Conservation (phyloP, 768 basidiomycete genomes). For the Xerocomellus amylosporus region DNA sequence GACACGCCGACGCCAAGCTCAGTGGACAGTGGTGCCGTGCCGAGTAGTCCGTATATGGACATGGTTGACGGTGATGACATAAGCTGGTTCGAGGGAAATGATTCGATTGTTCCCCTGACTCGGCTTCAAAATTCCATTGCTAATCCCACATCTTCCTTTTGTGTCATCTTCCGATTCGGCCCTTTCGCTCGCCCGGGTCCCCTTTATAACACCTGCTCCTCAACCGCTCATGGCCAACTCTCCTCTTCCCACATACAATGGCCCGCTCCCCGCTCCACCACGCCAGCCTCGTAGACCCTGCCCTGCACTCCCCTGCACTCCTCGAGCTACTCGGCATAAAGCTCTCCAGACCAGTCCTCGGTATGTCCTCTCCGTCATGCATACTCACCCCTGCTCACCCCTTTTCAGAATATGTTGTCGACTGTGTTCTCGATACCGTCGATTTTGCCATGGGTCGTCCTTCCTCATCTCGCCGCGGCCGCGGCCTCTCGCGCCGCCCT, state of each 20-base stretch:
- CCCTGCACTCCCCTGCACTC: constrained; percentile 61
- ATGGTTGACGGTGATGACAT: background rate
- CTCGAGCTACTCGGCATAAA: constrained; percentile 68
- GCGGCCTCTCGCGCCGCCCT: constrained; percentile 43
- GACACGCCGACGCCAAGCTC: no score
- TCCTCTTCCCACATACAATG: constrained; percentile 12
- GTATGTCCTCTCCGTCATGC: constrained; percentile 40
- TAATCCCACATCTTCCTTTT: constrained; percentile 32
- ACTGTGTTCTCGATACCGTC: constrained; percentile 67
- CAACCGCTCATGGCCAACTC: constrained; percentile 9
- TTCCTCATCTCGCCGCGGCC: constrained; percentile 52
- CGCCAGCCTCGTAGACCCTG: constrained; percentile 59
- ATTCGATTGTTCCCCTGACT: constrained; percentile 16
- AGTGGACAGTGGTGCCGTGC: background rate
- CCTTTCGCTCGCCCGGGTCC: constrained; percentile 26
- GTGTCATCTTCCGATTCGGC: constrained; percentile 35
- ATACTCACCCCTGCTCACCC: background rate
- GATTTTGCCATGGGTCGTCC: constrained; percentile 74
- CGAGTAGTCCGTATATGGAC: background rate
- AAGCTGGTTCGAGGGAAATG: constrained; percentile 7
- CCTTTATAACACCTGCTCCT: constrained; percentile 32
- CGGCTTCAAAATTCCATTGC: constrained; percentile 21
- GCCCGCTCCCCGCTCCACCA: constrained; percentile 39
- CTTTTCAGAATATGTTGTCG: constrained; percentile 63
- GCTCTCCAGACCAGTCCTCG: constrained; percentile 58